Conservation (phyloP, 2,329 filamentous ascomycete genomes). For the Colletotrichum abscissum region DNA sequence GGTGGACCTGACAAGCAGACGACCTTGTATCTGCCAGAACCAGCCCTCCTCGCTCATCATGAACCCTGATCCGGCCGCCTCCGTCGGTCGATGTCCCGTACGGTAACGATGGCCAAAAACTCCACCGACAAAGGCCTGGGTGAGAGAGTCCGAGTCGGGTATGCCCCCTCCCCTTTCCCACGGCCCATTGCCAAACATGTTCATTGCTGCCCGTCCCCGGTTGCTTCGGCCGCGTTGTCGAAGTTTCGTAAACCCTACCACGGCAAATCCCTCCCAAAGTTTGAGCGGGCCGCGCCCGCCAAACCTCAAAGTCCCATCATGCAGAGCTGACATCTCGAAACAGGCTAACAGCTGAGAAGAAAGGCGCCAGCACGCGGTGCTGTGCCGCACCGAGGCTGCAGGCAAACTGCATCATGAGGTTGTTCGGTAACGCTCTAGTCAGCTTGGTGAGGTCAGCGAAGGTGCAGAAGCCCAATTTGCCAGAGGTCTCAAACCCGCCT, state of each 20-base stretch:
- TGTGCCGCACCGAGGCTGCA: not conserved
- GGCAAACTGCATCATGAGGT: not conserved
- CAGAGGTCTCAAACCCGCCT: not conserved
- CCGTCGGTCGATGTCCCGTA: slow-evolving; percentile 18
- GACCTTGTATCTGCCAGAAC: not conserved
- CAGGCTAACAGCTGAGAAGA: not conserved
- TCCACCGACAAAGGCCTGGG: slow-evolving; percentile 3
- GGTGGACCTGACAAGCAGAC: not conserved
- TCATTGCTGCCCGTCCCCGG: not conserved
- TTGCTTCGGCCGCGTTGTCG: not conserved
- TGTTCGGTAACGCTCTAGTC: not conserved
- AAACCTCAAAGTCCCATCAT: not conserved
- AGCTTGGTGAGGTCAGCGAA: not conserved
- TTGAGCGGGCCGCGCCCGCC: not conserved
- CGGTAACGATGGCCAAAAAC: not conserved
- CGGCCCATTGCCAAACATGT: slow-evolving; percentile 20
- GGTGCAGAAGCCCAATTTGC: not conserved
- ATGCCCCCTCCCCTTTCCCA: not conserved
- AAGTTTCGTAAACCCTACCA: not conserved
- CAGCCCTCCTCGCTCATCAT: not conserved
- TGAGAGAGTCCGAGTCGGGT: not conserved
- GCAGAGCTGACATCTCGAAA: not conserved
- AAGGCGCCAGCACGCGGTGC: not conserved
- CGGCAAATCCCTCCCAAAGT: not conserved
- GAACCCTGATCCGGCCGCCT: not conserved